Evolutionary conservation across 75 land plant species (phyloP), one percentile per base, ranked within the genome.

Genomic region (Sequoia sempervirens): DNA sequence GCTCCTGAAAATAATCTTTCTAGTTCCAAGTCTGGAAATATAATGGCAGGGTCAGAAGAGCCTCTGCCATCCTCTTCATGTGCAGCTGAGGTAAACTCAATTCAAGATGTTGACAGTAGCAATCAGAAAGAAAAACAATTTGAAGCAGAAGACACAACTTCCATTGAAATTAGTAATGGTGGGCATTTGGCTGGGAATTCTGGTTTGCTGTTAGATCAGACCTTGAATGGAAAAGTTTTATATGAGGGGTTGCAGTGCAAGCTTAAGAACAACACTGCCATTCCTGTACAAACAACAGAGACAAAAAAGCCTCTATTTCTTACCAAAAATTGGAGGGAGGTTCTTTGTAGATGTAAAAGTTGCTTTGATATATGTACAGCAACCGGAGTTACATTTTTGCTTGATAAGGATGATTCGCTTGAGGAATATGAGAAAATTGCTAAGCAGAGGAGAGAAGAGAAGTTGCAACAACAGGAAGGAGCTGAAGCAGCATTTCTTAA

Each of bases 401-500:
- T 93, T 84, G 98, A 96, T 73, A 85, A 88, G 78, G 92, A 89
- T 78, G 99, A 98, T 69, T 88, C 99, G 9, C 85, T 98, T 79
- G 95, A 88, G 80, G 93, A 93, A 82, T 98, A 98, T 87, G 99
- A 98, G 83, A 94, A 88, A 73, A 82, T 89, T 72, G 99, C 99
- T n/a, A 92, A 92, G 76, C 87, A 85, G 83, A 98, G 91, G 86
- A 88, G 99, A 86, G 87, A 93, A 80, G 93, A 93, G 85, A 91
- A 92, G 75, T 78, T 92, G 84, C 92, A 93, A 88, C 83, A 93
- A 83, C 85, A 88, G 26, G 95, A 93, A 84, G 94, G 95, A 14
- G 89, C 68, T 37, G 92, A 87, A 70, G n/a, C 85, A 38, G 89
- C 89, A 38, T 89, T 98, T 47, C 85, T 98, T 26, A 86, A 94